A percentile compares a stretch with the other conserved stretches of the same genome.
Conservation (phyloP, 768 basidiomycete species). For the Lenzites betulinus region DNA sequence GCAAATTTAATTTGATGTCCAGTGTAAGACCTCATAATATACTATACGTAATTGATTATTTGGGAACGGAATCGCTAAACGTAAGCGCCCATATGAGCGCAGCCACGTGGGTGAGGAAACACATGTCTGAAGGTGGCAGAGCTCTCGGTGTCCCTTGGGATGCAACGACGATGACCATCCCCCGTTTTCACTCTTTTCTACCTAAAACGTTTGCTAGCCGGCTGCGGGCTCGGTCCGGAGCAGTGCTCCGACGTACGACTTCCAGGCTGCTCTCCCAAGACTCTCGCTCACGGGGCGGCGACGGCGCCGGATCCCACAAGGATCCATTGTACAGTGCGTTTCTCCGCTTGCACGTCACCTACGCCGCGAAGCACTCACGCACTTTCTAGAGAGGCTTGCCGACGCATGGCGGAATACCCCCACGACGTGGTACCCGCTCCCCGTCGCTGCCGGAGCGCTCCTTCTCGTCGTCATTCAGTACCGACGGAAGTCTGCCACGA, state of each 20-base stretch:
- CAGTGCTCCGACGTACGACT: neutral
- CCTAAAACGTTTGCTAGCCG: neutral
- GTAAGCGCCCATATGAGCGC: no score
- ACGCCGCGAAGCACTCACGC: neutral
- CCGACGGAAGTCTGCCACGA: conserved; percentile 51
- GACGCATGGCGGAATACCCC: conserved; percentile 85
- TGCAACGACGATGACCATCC: neutral
- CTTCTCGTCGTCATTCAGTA: conserved; percentile 80
- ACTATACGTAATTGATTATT: no score
- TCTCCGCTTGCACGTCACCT: neutral
- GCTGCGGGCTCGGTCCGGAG: neutral
- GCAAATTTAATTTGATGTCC: no score
- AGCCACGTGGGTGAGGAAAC: neutral
- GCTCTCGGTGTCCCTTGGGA: neutral
- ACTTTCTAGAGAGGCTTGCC: conserved; percentile 57
- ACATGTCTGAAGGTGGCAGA: neutral
- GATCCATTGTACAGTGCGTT: conserved; percentile 4
- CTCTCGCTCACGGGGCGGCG: neutral
- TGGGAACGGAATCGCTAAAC: no score
- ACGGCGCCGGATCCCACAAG: neutral
- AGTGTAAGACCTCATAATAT: no score
- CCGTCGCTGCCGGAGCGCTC: conserved; percentile 87
- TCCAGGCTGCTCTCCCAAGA: conserved; percentile 4
- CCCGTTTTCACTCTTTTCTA: neutral
- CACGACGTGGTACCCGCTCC: conserved; percentile 94